Base-by-base conservation (phyloP, 2,329 filamentous ascomycete genomes). In the Colletotrichum australisinense region DNA sequence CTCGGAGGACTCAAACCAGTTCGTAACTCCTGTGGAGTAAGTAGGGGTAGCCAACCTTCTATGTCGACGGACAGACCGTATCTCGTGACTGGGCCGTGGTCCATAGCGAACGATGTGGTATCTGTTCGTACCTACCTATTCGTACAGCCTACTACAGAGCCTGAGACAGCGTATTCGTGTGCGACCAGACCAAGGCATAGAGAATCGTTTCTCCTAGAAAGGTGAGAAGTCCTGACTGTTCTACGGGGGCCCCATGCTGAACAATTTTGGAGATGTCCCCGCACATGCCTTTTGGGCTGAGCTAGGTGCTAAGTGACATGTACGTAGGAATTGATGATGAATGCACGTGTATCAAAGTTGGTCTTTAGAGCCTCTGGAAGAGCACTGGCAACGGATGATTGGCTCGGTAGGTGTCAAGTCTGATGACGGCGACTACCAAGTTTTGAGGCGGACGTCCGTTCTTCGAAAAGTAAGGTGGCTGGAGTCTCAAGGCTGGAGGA, bases 11-110 rank as follows among this genome's bases (percentile, higher is more conserved):
- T 59, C 26, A 69, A 52, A 63, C 69, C 52, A 35, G 69, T 59
- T 72, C 67, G 70, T 65, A 22, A 62, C 70, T 65, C 70, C 60
- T 56, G 67, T 65, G 67, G 59, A 30, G 52, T 22, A 42, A 26
- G 66, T 69, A 53, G 28, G 58, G 59, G 69, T 16, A 38, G 6
- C 30, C 65, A 58, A 26, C 14, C 12, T 59, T 53, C 28, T 46
- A 72, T 42, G 38, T 46, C 49, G 59, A 63, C 26, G 66, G 35
- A 46, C 49, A 69, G 46, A 69, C 19, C 32, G 22, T 19, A 53
- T 35, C 24, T 30, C 49, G n/a, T 42, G 28, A 22, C 30, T 42
- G 26, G 26, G 12, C 26, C n/a, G 49, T 22, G 60, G 22, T 49
- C 56, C 60, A 57, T 62, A 22, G 19, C 22, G 22, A 30, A 63